A percentile compares a stretch with the other conserved stretches of the same genome.
These are phyloP conservation scores for Boletus insuetus DNA, from an alignment of 768 basidiomycete species.

Conservation along the genomic window DNA sequence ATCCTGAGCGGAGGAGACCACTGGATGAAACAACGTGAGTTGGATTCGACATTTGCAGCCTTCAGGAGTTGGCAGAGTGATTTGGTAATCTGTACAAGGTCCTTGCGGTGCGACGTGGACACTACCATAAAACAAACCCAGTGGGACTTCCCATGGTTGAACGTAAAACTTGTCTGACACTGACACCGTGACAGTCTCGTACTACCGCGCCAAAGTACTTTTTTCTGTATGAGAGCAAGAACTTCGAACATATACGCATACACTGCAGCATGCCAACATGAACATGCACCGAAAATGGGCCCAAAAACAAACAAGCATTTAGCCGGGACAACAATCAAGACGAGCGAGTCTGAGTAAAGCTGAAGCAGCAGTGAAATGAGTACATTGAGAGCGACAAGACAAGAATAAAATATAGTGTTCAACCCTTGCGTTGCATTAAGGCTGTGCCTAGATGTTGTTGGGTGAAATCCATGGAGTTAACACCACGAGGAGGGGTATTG, in stretches of 20 bases:
- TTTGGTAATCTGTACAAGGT: neutral
- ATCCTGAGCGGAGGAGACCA: constrained; percentile 2
- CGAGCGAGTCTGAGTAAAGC: neutral
- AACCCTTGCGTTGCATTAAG: constrained; percentile 28
- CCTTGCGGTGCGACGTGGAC: too few species aligned
- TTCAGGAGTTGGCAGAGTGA: neutral
- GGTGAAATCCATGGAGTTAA: constrained; percentile 24
- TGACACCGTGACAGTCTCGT: too few species aligned
- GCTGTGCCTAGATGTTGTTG: constrained; percentile 25
- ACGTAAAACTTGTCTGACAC: too few species aligned
- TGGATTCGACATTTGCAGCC: constrained; percentile 5
- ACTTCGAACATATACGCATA: constrained; percentile 10
- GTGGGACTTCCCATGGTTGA: too few species aligned
- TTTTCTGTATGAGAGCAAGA: neutral
- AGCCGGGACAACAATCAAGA: constrained; percentile 2
- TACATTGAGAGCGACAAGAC: constrained; percentile 6
- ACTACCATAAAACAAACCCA: too few species aligned
- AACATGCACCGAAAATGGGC: constrained; percentile 6
- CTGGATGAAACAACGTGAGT: neutral
- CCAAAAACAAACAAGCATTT: constrained; percentile 10
- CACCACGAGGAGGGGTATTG: constrained; percentile 37
- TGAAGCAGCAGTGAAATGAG: neutral
- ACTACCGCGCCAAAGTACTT: too few species aligned
- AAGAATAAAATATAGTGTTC: constrained; percentile 1
- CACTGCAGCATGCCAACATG: constrained; percentile 8